A percentile compares a stretch with the other conserved stretches of the same genome.
phyloP scores from a whole-genome alignment of 352 stramenopile species.

The Phytopythium aichiense region DNA sequence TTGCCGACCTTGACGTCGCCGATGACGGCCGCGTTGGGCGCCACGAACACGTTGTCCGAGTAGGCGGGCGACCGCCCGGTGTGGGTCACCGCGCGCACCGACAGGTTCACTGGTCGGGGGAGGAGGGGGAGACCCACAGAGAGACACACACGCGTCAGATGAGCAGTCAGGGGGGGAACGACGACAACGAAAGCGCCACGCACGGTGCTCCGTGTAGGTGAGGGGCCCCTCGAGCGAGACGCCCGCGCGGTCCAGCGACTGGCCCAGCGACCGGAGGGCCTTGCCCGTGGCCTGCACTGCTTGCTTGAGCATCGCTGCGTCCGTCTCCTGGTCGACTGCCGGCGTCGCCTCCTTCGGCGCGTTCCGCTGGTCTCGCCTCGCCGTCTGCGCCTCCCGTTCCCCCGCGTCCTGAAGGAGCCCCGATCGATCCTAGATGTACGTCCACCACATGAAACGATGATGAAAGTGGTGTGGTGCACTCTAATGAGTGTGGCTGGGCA shows the following conservation, averaged over 20 bases:
- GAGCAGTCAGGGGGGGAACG: background rate
- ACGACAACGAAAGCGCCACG: constrained; percentile 8
- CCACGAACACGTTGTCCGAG: constrained; percentile 75
- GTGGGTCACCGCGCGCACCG: constrained; percentile 76
- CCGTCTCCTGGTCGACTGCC: background rate
- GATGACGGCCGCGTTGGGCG: constrained; percentile 90
- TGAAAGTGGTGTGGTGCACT: no score
- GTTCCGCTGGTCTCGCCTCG: constrained; percentile 31
- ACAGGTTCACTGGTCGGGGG: constrained; percentile 66
- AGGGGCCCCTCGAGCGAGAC: constrained; percentile 75
- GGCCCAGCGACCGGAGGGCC: constrained; percentile 76
- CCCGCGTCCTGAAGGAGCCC: constrained; percentile 5
- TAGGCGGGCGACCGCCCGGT: constrained; percentile 55
- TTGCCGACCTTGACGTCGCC: constrained; percentile 91
- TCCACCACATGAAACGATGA: background rate
- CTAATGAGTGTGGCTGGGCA: no score
- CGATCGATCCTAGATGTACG: background rate
- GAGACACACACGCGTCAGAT: background rate
- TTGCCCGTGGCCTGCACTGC: constrained; percentile 71
- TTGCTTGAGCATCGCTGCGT: constrained; percentile 54
- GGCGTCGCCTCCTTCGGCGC: constrained; percentile 8
- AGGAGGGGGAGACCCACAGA: background rate
- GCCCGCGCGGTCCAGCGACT: constrained; percentile 84
- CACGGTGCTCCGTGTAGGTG: constrained; percentile 88
- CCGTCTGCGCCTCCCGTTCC: constrained; percentile 18